phyloP scores from a whole-genome alignment of 2,329 filamentous ascomycete genomes.

The Colletotrichum theobromicola region DNA sequence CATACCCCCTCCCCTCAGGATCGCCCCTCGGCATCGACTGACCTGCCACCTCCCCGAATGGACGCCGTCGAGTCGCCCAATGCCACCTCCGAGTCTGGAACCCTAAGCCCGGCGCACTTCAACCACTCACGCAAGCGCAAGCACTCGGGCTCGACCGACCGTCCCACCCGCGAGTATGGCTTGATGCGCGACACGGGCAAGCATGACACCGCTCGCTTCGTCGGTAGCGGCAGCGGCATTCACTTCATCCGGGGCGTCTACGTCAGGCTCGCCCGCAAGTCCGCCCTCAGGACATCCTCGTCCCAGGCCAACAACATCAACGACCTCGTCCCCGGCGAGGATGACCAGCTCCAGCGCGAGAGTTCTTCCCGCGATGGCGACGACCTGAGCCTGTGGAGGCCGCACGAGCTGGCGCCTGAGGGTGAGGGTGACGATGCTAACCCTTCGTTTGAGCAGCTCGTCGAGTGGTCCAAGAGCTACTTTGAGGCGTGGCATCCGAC shows the following conservation, averaged over 20 bases:
- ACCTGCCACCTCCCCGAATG: constrained; percentile 23
- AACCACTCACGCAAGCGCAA: constrained; percentile 35
- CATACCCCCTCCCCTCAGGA: background rate
- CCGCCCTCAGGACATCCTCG: constrained; percentile 13
- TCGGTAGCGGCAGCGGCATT: constrained; percentile 64
- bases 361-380: constrained; percentile 10
- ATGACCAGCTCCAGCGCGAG: constrained; percentile 48
- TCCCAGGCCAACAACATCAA: constrained; percentile 18
- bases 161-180: constrained; percentile 35
- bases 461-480: constrained; percentile 56
- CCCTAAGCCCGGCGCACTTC: constrained; percentile 21
- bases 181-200: constrained; percentile 56
- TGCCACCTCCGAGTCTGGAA: constrained; percentile 29
- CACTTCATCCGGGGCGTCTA: constrained; percentile 63
- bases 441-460: constrained; percentile 51
- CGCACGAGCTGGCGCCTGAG: constrained; percentile 35
- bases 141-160: constrained; percentile 28
- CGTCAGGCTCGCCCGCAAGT: constrained; percentile 44
- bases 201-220: constrained; percentile 55
- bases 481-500: constrained; percentile 64
- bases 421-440: background rate
- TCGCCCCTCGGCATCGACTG: background rate
- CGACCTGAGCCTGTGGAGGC: constrained; percentile 37
- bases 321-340: constrained; percentile 61
- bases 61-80: constrained; percentile 33